Conservation (phyloP, 2,329 filamentous ascomycete genomes). For the Neonectria sp. region DNA sequence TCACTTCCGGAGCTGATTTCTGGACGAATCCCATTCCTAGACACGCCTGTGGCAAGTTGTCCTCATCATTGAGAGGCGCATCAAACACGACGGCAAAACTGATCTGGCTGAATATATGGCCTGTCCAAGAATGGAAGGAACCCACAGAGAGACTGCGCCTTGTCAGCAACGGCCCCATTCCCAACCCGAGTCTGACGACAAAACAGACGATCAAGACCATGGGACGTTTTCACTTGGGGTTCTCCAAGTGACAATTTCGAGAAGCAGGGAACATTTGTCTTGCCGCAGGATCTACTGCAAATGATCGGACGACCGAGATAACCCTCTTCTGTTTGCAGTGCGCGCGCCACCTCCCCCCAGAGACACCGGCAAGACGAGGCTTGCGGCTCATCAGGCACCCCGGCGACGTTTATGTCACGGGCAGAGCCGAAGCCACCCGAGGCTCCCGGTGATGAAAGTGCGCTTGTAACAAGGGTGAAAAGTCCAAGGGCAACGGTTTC, state of each 20-base stretch:
- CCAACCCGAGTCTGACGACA: not conserved
- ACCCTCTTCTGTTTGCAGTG: too few relatives aligned
- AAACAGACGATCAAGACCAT: not conserved
- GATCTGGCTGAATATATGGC: not conserved
- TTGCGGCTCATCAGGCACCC: not conserved
- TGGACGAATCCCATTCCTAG: too few relatives aligned
- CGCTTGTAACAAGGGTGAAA: not conserved
- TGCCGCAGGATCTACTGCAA: not conserved
- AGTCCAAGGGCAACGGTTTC: constrained; percentile 5
- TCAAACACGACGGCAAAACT: too few relatives aligned
- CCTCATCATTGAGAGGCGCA: too few relatives aligned
- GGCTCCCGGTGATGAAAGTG: not conserved
- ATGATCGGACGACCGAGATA: not conserved
- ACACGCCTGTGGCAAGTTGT: too few relatives aligned
- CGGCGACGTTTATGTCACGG: not conserved
- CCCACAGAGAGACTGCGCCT: not conserved
- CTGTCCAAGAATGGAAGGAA: not conserved
- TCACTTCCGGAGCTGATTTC: too few relatives aligned
- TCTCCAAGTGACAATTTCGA: not conserved
- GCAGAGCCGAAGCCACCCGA: not conserved
- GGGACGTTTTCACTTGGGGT: not conserved
- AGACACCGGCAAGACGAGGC: too few relatives aligned
- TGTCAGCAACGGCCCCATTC: not conserved
- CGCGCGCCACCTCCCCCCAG: too few relatives aligned
- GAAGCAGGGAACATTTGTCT: too few relatives aligned